These are phyloP conservation scores for Melastoma malabathricum DNA, from an alignment of 345 rosid genomes.

Conservation along the genomic window DNA sequence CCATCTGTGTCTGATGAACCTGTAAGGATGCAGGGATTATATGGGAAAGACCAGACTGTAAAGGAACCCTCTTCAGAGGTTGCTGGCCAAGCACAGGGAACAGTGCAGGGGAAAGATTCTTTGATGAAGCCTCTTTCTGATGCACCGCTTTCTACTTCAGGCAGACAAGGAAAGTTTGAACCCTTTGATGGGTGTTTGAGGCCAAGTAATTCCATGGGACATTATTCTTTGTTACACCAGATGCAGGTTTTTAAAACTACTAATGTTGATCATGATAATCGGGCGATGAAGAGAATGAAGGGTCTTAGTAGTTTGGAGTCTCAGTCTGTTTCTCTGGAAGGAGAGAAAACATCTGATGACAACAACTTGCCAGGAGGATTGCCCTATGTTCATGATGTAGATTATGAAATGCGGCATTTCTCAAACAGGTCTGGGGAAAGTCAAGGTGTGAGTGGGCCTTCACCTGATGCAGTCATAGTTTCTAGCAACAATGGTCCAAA, in stretches of 20 bases:
- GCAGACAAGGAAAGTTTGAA: constrained; percentile 36
- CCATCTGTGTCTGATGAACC: constrained; percentile 8
- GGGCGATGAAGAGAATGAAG: constrained; percentile 37
- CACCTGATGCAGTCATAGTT: constrained; percentile 20
- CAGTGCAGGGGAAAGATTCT: constrained; percentile 19
- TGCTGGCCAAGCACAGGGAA: constrained; percentile 12
- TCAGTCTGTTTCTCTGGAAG: constrained; percentile 22
- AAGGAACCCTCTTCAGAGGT: constrained; percentile 17
- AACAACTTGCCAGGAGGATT: no score
- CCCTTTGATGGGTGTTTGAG: constrained; percentile 45
- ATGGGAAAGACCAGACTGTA: constrained; percentile 25
- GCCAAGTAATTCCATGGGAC: constrained; percentile 27
- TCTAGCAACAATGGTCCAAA: constrained; percentile 23
- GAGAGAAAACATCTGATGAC: constrained; percentile 14
- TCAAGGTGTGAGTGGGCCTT: constrained; percentile 10
- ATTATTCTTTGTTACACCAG: constrained; percentile 33
- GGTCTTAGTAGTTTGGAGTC: constrained; percentile 26
- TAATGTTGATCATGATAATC: constrained; percentile 31
- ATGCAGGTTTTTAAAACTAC: constrained; percentile 39
- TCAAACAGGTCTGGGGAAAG: constrained; percentile 9
- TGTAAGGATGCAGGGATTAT: constrained; percentile 20
- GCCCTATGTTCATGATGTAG: constrained; percentile 17
- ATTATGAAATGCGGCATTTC: constrained; percentile 22
- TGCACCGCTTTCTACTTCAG: constrained; percentile 16
- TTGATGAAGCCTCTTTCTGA: constrained; percentile 13